A percentile compares a stretch with the other conserved stretches of the same genome.
These are phyloP conservation scores for Marasmius sp. DNA, from an alignment of 1,284 basidiomycete genomes.

Conservation along the genomic window DNA sequence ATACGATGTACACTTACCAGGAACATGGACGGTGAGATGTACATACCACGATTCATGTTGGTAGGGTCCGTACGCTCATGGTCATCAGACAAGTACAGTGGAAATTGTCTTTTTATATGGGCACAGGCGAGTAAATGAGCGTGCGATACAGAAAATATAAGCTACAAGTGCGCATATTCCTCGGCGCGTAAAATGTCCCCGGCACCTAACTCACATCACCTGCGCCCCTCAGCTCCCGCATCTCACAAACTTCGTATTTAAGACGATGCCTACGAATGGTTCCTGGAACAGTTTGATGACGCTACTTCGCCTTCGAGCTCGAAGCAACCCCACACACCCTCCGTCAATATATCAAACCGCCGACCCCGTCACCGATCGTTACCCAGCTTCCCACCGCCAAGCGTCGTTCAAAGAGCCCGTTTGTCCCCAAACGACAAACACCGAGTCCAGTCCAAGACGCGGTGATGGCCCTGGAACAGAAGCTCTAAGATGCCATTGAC, in stretches of 20 bases:
- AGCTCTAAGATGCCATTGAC: conserved; percentile 33
- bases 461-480: conserved; percentile 43
- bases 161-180: too few relatives aligned
- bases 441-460: conserved; percentile 22
- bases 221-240: neutral
- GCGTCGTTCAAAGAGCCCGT: conserved; percentile 8
- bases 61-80: too few relatives aligned
- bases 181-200: too few relatives aligned
- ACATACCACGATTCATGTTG: too few relatives aligned
- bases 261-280: conserved; percentile 60
- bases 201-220: neutral
- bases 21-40: too few relatives aligned
- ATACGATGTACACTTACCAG: too few relatives aligned
- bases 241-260: conserved; percentile 11
- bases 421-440: conserved; percentile 11
- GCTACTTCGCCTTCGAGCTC: conserved; percentile 25
- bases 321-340: conserved; percentile 13
- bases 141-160: too few relatives aligned
- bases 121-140: too few relatives aligned
- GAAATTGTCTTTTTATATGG: too few relatives aligned
- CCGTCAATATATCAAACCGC: conserved; percentile 3
- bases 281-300: conserved; percentile 50
- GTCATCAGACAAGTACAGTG: too few relatives aligned
- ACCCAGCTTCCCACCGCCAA: conserved; percentile 1
- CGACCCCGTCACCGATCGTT: neutral